These are phyloP conservation scores for Nidularia pulvinata DNA, from an alignment of 768 basidiomycete genomes.

Conservation along the genomic window DNA sequence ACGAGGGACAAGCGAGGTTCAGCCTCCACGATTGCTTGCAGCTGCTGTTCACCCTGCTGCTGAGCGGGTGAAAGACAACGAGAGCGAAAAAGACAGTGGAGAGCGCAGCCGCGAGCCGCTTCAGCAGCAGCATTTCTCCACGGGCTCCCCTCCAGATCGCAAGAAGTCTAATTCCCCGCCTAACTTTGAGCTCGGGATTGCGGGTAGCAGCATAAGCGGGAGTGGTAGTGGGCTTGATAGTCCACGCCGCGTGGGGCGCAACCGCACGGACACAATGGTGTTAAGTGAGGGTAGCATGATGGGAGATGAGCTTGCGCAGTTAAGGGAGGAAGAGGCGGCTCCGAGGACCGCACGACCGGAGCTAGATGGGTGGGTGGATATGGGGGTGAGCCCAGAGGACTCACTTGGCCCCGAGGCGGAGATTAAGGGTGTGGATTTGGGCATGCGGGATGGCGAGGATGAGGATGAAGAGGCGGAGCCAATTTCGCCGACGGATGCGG, in stretches of 20 bases:
- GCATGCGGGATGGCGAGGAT: no score
- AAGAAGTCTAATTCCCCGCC: slow-evolving; percentile 17
- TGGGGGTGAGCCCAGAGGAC: no score
- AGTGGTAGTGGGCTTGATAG: slow-evolving; percentile 22
- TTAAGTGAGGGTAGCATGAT: slow-evolving; percentile 41
- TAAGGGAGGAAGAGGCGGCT: slow-evolving; percentile 8
- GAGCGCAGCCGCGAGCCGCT: slow-evolving; percentile 4
- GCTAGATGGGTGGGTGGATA: no score
- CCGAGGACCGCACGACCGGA: slow-evolving; percentile 8
- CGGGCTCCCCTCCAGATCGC: not conserved
- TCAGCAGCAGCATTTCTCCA: no score
- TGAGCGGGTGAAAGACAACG: slow-evolving; percentile 18
- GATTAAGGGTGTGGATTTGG: no score
- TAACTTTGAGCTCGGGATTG: slow-evolving; percentile 9
- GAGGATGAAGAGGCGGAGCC: no score
- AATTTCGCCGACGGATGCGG: no score
- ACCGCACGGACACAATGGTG: slow-evolving; percentile 77
- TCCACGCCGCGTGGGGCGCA: slow-evolving; percentile 48
- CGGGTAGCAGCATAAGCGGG: not conserved
- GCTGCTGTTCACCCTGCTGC: slow-evolving; percentile 5
- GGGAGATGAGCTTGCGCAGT: slow-evolving; percentile 27
- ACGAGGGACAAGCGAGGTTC: slow-evolving; percentile 27
- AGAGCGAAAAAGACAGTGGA: slow-evolving; percentile 2
- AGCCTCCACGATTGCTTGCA: slow-evolving; percentile 19
- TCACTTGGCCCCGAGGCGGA: no score